These are phyloP conservation scores for Trichophyton verrucosum DNA, from an alignment of 2,329 filamentous ascomycete genomes.

Conservation along the genomic window DNA sequence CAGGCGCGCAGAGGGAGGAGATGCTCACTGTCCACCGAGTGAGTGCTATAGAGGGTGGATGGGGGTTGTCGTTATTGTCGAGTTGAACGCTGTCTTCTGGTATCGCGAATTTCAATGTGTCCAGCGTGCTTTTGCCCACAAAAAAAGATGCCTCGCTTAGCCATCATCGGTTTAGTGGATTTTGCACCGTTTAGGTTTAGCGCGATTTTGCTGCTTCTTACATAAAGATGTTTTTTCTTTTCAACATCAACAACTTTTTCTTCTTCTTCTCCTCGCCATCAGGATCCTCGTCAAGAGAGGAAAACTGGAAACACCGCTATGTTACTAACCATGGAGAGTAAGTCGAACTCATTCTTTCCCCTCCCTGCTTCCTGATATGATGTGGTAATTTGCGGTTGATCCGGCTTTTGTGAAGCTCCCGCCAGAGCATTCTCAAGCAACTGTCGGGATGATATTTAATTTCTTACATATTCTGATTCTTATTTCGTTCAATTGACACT, in stretches of 20 bases:
- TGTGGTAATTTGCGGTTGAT: constrained; percentile 99
- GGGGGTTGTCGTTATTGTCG: constrained; percentile 15
- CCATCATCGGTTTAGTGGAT: constrained; percentile 7
- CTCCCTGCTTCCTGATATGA: constrained; percentile 42
- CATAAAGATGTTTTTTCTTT: neutral
- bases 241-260: constrained; percentile 2
- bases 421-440: constrained; percentile 76
- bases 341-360: constrained; percentile 11
- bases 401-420: constrained; percentile 66
- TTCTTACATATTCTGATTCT: constrained; percentile 98
- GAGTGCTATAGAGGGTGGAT: constrained; percentile 9
- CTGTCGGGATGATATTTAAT: constrained; percentile 67
- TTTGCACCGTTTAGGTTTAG: constrained; percentile 13
- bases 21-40: constrained; percentile 16
- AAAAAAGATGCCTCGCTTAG: constrained; percentile 12
- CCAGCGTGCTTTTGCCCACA: constrained; percentile 13
- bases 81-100: constrained; percentile 6
- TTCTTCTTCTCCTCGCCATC: constrained; percentile 14
- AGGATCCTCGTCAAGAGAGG: neutral
- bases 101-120: constrained; percentile 15
- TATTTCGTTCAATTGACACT: constrained; percentile 5
- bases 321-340: constrained; percentile 13
- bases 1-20: neutral
- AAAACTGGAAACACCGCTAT: neutral
- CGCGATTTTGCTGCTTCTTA: constrained; percentile 4